These are phyloP conservation scores for Trichoderma sp. DNA, from an alignment of 2,329 filamentous ascomycete species.

Conservation along the genomic window DNA sequence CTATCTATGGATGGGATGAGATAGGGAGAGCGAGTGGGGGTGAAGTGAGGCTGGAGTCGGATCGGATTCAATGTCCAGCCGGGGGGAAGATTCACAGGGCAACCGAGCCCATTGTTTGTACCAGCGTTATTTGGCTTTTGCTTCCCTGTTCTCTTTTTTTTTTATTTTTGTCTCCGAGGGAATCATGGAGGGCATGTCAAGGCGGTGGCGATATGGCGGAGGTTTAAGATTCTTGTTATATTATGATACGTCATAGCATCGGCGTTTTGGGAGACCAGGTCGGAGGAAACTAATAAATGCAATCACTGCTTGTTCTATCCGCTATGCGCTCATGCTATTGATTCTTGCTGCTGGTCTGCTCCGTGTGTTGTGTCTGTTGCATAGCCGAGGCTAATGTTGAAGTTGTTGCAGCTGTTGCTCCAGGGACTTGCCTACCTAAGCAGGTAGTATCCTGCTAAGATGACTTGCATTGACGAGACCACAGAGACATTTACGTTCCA, in stretches of 20 bases:
- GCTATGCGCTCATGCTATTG: not conserved
- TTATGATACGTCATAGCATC: constrained; percentile 32
- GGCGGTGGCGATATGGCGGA: constrained; percentile 10
- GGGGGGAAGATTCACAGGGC: not conserved
- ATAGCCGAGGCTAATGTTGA: not conserved
- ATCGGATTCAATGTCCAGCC: not conserved
- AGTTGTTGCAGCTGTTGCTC: not conserved
- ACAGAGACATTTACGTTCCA: not conserved
- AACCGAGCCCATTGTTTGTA: not conserved
- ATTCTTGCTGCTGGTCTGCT: not conserved
- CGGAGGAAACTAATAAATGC: constrained; percentile 12
- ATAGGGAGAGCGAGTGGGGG: not conserved
- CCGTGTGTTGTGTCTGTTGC: not conserved
- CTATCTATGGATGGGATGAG: not conserved
- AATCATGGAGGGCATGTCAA: constrained; percentile 10
- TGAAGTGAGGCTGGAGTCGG: not conserved
- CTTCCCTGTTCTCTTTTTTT: not conserved
- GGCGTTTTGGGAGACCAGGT: constrained; percentile 28
- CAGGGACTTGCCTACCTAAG: not conserved
- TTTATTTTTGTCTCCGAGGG: constrained; percentile 12
- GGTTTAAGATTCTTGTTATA: constrained; percentile 23
- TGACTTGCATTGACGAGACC: not conserved
- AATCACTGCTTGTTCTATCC: not conserved
- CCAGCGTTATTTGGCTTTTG: not conserved
- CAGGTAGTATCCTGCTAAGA: not conserved